These are phyloP conservation scores for Arthrobotrys pseudoclavata DNA, from an alignment of 2,329 filamentous ascomycete genomes.

Conservation along the genomic window DNA sequence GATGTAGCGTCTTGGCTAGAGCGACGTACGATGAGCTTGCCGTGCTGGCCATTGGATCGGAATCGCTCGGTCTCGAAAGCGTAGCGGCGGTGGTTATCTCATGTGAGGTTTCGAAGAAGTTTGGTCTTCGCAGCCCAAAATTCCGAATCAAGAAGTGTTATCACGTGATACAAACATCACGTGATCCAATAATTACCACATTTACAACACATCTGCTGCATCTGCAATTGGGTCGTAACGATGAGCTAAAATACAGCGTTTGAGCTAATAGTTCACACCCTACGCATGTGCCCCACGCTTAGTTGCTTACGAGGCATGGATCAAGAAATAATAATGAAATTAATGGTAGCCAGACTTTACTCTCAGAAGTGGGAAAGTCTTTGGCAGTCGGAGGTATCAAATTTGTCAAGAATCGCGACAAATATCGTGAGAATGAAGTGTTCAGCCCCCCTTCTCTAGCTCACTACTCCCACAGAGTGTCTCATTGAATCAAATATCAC, in stretches of 20 bases:
- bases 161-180: constrained; percentile 26
- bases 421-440: no score
- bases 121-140: constrained; percentile 15
- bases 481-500: no score
- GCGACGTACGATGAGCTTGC: constrained; percentile 65
- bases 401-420: no score
- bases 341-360: no score
- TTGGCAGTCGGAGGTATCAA: no score
- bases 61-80: constrained; percentile 19
- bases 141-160: constrained; percentile 7
- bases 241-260: background rate
- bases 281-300: no score
- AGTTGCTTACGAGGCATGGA: no score
- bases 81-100: constrained; percentile 7
- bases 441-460: no score
- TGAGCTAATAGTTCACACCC: constrained; percentile 3
- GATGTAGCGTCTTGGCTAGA: constrained; percentile 80
- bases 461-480: no score
- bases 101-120: background rate
- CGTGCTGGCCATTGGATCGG: constrained; percentile 58
- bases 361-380: no score
- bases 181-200: background rate
- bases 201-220: background rate
- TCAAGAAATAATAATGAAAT: no score
- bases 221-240: background rate